Evolutionary conservation across 495 filamentous ascomycete genomes (phyloP).

Genomic region (Oleoguttula mirabilis): DNA sequence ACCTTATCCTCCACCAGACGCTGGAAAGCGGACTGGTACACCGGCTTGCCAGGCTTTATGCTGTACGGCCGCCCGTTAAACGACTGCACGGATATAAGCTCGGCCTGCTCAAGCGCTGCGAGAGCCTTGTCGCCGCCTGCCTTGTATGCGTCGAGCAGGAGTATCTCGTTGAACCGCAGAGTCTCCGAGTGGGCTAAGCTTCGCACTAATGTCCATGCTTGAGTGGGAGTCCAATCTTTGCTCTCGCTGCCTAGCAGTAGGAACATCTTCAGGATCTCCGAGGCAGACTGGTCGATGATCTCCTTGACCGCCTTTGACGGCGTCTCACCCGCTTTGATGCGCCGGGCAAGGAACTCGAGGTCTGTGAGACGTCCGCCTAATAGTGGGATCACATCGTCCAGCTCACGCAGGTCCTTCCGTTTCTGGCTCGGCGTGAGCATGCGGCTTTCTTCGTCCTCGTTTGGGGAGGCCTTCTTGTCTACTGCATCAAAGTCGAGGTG

Average conservation of each 20-base stretch:
- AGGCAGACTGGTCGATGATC: slow-evolving; percentile 76
- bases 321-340: slow-evolving; percentile 82
- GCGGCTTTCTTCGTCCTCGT: slow-evolving; percentile 22
- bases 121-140: slow-evolving; percentile 57
- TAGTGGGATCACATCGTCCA: slow-evolving; percentile 69
- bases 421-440: slow-evolving; percentile 30
- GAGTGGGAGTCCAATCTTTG: slow-evolving; percentile 61
- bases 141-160: slow-evolving; percentile 63
- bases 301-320: slow-evolving; percentile 74
- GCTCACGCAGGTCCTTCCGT: slow-evolving; percentile 42
- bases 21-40: slow-evolving; percentile 74
- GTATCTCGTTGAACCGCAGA: slow-evolving; percentile 70
- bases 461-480: slow-evolving; percentile 18
- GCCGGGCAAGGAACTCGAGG: slow-evolving; percentile 78
- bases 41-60: slow-evolving; percentile 73
- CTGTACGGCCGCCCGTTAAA: slow-evolving; percentile 59
- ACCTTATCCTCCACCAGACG: slow-evolving; percentile 58
- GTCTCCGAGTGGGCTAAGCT: slow-evolving; percentile 47
- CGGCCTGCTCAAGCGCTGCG: slow-evolving; percentile 70
- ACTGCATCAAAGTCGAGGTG: slow-evolving; percentile 49
- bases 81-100: slow-evolving; percentile 70
- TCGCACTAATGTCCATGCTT: slow-evolving; percentile 84
- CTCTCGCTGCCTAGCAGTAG: slow-evolving; percentile 43
- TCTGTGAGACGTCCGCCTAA: slow-evolving; percentile 88
- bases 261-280: slow-evolving; percentile 89